Conservation (phyloP, 2,329 filamentous ascomycete genomes). For the Fusarium domesticum region DNA sequence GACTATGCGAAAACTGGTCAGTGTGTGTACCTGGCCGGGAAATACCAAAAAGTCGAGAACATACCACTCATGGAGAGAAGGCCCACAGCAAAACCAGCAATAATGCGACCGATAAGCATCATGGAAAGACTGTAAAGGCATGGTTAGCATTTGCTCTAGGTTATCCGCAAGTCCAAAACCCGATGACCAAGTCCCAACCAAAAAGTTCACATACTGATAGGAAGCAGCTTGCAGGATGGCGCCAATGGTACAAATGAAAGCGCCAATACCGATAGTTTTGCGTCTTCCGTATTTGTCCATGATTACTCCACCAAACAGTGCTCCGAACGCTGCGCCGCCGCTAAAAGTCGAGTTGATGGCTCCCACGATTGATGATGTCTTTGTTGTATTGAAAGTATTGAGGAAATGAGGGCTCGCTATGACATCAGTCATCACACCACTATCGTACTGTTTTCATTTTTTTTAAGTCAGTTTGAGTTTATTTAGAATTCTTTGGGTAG, state of each 20-base stretch:
- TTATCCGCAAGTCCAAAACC: no score
- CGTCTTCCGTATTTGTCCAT: slow-evolving; percentile 56
- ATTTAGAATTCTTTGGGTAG: no score
- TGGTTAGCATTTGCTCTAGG: slow-evolving; percentile 47
- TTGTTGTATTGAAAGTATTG: slow-evolving; percentile 49
- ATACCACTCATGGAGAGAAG: slow-evolving; percentile 41
- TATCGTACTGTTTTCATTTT: no score
- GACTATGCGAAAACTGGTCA: slow-evolving; percentile 30
- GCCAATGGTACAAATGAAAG: slow-evolving; percentile 50
- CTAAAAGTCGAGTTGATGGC: slow-evolving; percentile 59
- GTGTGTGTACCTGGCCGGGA: slow-evolving; percentile 43
- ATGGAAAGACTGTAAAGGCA: slow-evolving; percentile 34
- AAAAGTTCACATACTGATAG: slow-evolving; percentile 22
- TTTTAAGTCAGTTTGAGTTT: no score
- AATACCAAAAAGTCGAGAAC: background rate
- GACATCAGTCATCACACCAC: slow-evolving; percentile 43
- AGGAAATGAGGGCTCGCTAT: slow-evolving; percentile 54
- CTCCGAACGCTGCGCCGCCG: slow-evolving; percentile 27
- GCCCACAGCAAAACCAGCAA: slow-evolving; percentile 26
- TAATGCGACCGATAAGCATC: slow-evolving; percentile 25
- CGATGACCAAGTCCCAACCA: no score
- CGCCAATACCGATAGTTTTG: slow-evolving; percentile 52
- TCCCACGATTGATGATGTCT: slow-evolving; percentile 43
- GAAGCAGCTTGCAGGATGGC: slow-evolving; percentile 52
- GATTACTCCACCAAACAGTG: slow-evolving; percentile 34